Conservation (phyloP, 2,329 filamentous ascomycete genomes). For the Fusarium tanahbumbuense region DNA sequence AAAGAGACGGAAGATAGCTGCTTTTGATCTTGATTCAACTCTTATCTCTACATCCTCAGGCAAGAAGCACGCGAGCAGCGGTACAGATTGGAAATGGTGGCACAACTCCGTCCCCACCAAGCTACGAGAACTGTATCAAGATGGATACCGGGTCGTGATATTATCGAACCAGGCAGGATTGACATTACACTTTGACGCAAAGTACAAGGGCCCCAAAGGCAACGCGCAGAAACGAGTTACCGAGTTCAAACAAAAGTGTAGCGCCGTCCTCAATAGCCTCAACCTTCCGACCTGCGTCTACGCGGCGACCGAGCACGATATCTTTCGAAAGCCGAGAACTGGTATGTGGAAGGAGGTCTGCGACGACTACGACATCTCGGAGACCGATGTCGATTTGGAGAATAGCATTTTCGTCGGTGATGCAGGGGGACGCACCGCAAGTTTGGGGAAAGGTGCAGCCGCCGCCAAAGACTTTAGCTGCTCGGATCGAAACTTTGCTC, state of each 20-base stretch:
- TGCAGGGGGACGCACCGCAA: slow-evolving; percentile 72
- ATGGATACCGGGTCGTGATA: slow-evolving; percentile 81
- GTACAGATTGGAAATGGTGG: slow-evolving; percentile 96
- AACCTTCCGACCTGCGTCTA: slow-evolving; percentile 84
- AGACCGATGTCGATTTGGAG: slow-evolving; percentile 72
- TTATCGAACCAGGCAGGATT: slow-evolving; percentile 92
- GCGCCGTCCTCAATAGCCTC: slow-evolving; percentile 74
- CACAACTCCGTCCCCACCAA: slow-evolving; percentile 73
- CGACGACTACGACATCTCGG: slow-evolving; percentile 69
- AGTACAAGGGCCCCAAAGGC: slow-evolving; percentile 71
- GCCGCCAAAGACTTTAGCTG: slow-evolving; percentile 71
- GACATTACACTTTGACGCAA: slow-evolving; percentile 78
- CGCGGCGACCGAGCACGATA: slow-evolving; percentile 85
- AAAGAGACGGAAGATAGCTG: slow-evolving; percentile 69
- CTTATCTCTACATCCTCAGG: slow-evolving; percentile 84
- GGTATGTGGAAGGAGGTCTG: slow-evolving; percentile 85
- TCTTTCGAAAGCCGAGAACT: slow-evolving; percentile 84
- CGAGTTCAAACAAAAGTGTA: slow-evolving; percentile 86
- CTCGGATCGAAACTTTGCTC: slow-evolving; percentile 81
- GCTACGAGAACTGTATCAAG: slow-evolving; percentile 73
- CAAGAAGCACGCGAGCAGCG: slow-evolving; percentile 77
- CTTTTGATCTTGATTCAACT: slow-evolving; percentile 87
- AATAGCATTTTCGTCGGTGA: slow-evolving; percentile 90
- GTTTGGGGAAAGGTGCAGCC: slow-evolving; percentile 39
- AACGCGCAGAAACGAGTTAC: slow-evolving; percentile 70